These are phyloP conservation scores for Russula foetens DNA, from an alignment of 768 basidiomycete genomes.

Conservation along the genomic window DNA sequence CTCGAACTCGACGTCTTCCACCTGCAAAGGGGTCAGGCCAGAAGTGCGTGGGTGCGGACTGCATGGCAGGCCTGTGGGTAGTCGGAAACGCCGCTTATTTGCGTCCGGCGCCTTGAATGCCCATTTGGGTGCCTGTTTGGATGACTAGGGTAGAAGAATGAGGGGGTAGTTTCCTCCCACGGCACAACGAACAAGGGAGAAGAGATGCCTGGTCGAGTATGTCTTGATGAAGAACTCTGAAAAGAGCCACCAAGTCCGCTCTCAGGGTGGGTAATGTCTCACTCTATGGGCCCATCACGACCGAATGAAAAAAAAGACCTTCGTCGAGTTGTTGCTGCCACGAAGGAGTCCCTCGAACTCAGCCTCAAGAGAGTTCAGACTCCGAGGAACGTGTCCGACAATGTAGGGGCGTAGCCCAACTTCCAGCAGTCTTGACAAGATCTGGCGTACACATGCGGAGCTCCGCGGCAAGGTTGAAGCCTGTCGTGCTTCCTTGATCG, in stretches of 20 bases:
- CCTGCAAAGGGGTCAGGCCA: slow-evolving; percentile 58
- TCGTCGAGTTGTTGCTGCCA: slow-evolving; percentile 38
- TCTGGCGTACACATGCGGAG: no score
- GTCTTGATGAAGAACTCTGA: no score
- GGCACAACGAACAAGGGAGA: neutral
- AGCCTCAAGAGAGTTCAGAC: slow-evolving; percentile 50
- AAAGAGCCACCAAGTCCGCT: neutral
- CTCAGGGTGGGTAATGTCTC: no score
- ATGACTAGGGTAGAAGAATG: slow-evolving; percentile 25
- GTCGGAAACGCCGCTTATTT: slow-evolving; percentile 48
- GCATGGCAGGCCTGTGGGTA: slow-evolving; percentile 43
- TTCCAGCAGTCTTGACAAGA: no score
- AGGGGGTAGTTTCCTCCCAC: neutral
- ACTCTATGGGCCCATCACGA: slow-evolving; percentile 17
- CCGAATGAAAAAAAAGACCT: slow-evolving; percentile 31
- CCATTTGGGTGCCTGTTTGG: slow-evolving; percentile 27
- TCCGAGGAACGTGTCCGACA: slow-evolving; percentile 45
- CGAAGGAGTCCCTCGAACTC: slow-evolving; percentile 75
- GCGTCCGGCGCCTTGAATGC: no score
- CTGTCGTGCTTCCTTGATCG: no score
- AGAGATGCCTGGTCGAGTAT: no score
- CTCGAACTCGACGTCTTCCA: slow-evolving; percentile 50
- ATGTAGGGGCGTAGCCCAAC: slow-evolving; percentile 35
- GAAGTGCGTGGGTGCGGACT: slow-evolving; percentile 39
- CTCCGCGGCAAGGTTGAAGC: no score